These are phyloP conservation scores for Salix dunnii DNA, from an alignment of 345 rosid genomes.

Conservation along the genomic window DNA sequence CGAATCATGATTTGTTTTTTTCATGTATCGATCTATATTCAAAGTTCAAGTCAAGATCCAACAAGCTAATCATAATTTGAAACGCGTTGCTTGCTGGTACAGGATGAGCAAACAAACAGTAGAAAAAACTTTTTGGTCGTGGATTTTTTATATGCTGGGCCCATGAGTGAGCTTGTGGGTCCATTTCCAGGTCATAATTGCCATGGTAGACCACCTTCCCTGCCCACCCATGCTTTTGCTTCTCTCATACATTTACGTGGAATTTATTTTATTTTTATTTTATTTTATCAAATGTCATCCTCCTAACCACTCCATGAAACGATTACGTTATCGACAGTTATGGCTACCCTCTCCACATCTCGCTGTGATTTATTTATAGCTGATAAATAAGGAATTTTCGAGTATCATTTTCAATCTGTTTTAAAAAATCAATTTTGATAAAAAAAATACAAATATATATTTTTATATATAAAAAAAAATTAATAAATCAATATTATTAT, in stretches of 20 bases:
- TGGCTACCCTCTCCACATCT: background rate
- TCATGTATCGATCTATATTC: no score
- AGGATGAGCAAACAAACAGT: background rate
- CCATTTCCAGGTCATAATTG: conserved; percentile 16
- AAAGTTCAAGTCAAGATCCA: no score
- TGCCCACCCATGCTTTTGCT: conserved; percentile 6
- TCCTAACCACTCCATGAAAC: conserved; percentile 3
- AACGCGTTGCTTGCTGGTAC: background rate
- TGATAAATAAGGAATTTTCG: no score
- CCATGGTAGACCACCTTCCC: conserved; percentile 30
- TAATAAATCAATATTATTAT: no score
- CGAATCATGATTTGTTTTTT: no score
- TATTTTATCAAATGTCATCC: conserved; percentile 2
- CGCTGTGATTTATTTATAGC: no score
- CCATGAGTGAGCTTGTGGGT: conserved; percentile 19
- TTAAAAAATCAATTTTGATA: no score
- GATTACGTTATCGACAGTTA: conserved; percentile 5
- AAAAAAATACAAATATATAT: no score
- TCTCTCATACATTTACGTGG: no score
- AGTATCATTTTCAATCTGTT: no score
- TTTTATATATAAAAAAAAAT: no score
- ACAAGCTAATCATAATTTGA: background rate
- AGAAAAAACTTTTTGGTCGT: background rate
- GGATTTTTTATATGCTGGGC: conserved; percentile 8
- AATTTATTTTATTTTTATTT: background rate